Base-by-base conservation (phyloP, 2,329 filamentous ascomycete genomes). In the Ophiostoma sp. region DNA sequence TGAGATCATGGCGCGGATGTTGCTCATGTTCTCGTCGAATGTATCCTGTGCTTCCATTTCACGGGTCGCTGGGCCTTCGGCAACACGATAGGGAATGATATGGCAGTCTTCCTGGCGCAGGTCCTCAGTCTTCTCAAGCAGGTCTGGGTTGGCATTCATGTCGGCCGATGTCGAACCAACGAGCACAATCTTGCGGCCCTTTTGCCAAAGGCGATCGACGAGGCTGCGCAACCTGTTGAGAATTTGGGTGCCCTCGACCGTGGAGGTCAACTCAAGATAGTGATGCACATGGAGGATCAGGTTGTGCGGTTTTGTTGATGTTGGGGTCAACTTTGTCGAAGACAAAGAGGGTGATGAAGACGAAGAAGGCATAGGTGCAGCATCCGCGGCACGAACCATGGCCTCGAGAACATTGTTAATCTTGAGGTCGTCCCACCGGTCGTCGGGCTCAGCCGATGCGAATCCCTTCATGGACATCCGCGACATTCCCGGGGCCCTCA, bases 221-320 rank as follows among this genome's bases (percentile, higher is more conserved):
- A 92, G 85, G 66, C 88, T 87, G 71, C 93, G 90, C 15, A 99
- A 83, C 74, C 91, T 89, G 55, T 86, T 84, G 8, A 98, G 83
- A 42, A 98, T 87, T 28, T 88, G 86, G 1, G 88, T 85, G 12
- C 94, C 93, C 73, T 93, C 90, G 6, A 87, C 81, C 0, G 92
- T 91, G 78, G 88, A 87, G 77, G 87, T 89, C 9, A 99, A 85
- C 76, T 97, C 93, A 71, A 92, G 90, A 78, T 94, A 92, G 80
- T 98, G 93, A 79, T 92, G 89, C 15, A 97, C 83, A 77, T 93
- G 93, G 52, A 97, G 85, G 73, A 98, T 90, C 8, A 94, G 86
- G 31, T 85, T 86, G 77, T 79, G 57, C 72, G 64, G 39, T 73
- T 73, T 22, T 5, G 61, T 68, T 17, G 71, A 42, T 8, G 42